Conservation (phyloP, 2,329 filamentous ascomycete species). For the Biscogniauxia mediterranea region DNA sequence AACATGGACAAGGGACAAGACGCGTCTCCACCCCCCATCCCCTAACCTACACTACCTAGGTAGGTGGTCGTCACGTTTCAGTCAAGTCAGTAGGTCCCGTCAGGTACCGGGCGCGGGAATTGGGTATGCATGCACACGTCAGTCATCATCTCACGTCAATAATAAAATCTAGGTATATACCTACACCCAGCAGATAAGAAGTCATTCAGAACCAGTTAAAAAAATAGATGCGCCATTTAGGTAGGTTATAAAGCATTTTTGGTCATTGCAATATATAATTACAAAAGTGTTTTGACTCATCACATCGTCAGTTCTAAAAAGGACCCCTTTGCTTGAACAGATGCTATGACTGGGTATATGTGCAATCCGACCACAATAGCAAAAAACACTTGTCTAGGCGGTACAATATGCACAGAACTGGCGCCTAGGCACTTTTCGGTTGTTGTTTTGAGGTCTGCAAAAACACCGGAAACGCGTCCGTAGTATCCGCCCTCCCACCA, state of each 20-base stretch:
- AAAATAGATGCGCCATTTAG: no score
- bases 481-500: slow-evolving; percentile 7
- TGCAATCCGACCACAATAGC: slow-evolving; percentile 23
- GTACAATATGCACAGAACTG: slow-evolving; percentile 15
- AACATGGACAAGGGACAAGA: not conserved
- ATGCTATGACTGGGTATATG: slow-evolving; percentile 25
- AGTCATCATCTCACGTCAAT: no score
- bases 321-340: slow-evolving; percentile 12
- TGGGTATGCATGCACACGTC: no score
- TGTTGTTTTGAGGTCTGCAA: slow-evolving; percentile 9
- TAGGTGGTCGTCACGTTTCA: not conserved
- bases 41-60: no score
- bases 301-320: slow-evolving; percentile 31
- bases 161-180: no score
- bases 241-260: slow-evolving; percentile 8
- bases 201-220: no score
- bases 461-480: slow-evolving; percentile 9
- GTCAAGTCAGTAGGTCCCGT: not conserved
- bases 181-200: not conserved
- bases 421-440: slow-evolving; percentile 9
- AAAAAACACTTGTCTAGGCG: slow-evolving; percentile 15
- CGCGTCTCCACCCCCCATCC: not conserved
- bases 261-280: slow-evolving; percentile 34
- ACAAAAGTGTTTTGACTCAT: slow-evolving; percentile 34
- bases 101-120: not conserved